Conservation (phyloP, 495 filamentous ascomycete species). For the Penicillium simplicissimum region DNA sequence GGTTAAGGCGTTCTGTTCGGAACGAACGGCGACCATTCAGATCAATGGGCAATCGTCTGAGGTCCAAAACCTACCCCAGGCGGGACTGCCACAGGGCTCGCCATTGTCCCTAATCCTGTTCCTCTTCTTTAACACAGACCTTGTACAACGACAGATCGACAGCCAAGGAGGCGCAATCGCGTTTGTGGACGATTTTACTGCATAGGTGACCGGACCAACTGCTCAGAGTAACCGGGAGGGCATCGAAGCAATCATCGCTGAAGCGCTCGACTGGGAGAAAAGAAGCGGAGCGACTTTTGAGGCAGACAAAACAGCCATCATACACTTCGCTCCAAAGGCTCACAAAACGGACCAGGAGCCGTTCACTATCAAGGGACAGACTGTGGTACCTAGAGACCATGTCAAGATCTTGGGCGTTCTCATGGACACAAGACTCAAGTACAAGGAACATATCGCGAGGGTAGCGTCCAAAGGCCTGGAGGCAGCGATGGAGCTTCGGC, state of each 20-base stretch:
- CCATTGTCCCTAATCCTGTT: constrained; percentile 10
- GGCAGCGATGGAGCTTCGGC: too few species aligned
- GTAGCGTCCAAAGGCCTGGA: too few species aligned
- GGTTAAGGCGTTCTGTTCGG: constrained; percentile 35
- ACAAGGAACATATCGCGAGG: too few species aligned
- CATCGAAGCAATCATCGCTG: constrained; percentile 21
- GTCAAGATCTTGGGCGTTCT: constrained; percentile 27
- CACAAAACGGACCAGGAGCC: not conserved
- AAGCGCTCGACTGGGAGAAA: not conserved
- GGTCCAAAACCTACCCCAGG: constrained; percentile 14
- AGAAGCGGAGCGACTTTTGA: not conserved
- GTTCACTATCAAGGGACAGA: not conserved
- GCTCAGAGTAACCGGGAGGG: constrained; percentile 21
- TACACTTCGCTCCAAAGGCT: not conserved
- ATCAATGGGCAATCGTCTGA: constrained; percentile 17
- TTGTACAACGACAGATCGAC: constrained; percentile 29
- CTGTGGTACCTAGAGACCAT: not conserved
- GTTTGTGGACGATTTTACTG: constrained; percentile 29
- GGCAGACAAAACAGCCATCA: not conserved
- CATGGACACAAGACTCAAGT: constrained; percentile 27
- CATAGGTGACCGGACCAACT: too few species aligned
- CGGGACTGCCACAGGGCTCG: constrained; percentile 1
- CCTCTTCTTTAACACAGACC: constrained; percentile 35
- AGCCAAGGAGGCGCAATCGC: constrained; percentile 17
- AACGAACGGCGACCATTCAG: too few species aligned